Evolutionary conservation across 768 basidiomycete species (phyloP).

Genomic region (Lentinula edodes): DNA sequence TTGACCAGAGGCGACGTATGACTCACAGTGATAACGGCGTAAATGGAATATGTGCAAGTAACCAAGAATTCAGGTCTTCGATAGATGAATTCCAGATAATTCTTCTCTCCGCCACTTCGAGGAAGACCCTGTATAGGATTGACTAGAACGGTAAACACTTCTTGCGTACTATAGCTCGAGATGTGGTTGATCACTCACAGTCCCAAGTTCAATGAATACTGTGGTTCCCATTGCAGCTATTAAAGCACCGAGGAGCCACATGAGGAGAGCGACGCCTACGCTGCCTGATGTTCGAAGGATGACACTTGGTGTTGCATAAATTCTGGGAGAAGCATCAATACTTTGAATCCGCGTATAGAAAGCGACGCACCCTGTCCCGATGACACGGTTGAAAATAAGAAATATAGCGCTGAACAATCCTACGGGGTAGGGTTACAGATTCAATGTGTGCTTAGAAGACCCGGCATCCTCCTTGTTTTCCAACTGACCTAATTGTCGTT

Average conservation of each 20-base stretch:
- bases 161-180: slow-evolving; percentile 37
- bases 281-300: slow-evolving; percentile 66
- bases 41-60: slow-evolving; percentile 54
- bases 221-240: slow-evolving; percentile 63
- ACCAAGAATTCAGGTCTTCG: slow-evolving; percentile 53
- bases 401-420: slow-evolving; percentile 51
- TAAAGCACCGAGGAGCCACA: slow-evolving; percentile 67
- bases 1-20: not conserved
- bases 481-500: slow-evolving; percentile 45
- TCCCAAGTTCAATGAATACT: slow-evolving; percentile 73
- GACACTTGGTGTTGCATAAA: slow-evolving; percentile 66
- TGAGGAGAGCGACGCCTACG: slow-evolving; percentile 58
- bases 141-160: not conserved
- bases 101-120: slow-evolving; percentile 70
- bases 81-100: slow-evolving; percentile 70
- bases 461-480: not conserved
- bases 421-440: slow-evolving; percentile 10
- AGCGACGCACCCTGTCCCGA: slow-evolving; percentile 56
- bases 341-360: not conserved
- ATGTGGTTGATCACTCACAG: slow-evolving; percentile 33
- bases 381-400: slow-evolving; percentile 72
- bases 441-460: not conserved
- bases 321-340: slow-evolving; percentile 30
- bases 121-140: slow-evolving; percentile 49
- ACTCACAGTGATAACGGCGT: slow-evolving; percentile 52